Evolutionary conservation across 257 asterid species (phyloP).

Genomic region (Primulina eburnea): DNA sequence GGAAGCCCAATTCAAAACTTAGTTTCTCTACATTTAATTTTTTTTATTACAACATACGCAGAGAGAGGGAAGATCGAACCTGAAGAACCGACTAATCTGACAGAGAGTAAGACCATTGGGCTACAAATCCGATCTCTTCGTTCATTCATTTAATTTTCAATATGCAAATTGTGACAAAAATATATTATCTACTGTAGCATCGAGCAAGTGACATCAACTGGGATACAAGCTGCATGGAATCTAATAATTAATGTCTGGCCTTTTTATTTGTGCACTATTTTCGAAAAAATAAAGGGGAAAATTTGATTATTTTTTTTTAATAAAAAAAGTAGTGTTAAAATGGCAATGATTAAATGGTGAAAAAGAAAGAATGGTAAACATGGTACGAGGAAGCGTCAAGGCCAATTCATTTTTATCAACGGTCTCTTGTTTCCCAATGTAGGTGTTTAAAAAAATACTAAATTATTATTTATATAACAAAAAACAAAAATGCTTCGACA

Average conservation of each 20-base stretch:
- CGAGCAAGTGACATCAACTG: too few relatives aligned
- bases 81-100: too few relatives aligned
- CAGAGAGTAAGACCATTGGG: too few relatives aligned
- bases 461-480: conserved; percentile 34
- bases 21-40: too few relatives aligned
- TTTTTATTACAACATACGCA: too few relatives aligned
- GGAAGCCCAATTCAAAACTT: too few relatives aligned
- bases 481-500: conserved; percentile 25
- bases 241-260: neutral
- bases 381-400: conserved; percentile 85
- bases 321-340: conserved; percentile 2
- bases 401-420: conserved; percentile 37
- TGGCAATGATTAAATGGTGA: conserved; percentile 17
- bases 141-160: too few relatives aligned
- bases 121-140: too few relatives aligned
- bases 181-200: too few relatives aligned
- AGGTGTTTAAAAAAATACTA: conserved; percentile 46
- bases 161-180: too few relatives aligned
- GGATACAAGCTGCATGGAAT: too few relatives aligned
- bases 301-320: neutral
- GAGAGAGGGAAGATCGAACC: too few relatives aligned
- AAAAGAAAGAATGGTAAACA: conserved; percentile 29
- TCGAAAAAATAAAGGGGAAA: neutral
- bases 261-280: neutral
- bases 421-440: conserved; percentile 45